phyloP scores from a whole-genome alignment of 2,329 filamentous ascomycete species.

The Fusarium clavum region DNA sequence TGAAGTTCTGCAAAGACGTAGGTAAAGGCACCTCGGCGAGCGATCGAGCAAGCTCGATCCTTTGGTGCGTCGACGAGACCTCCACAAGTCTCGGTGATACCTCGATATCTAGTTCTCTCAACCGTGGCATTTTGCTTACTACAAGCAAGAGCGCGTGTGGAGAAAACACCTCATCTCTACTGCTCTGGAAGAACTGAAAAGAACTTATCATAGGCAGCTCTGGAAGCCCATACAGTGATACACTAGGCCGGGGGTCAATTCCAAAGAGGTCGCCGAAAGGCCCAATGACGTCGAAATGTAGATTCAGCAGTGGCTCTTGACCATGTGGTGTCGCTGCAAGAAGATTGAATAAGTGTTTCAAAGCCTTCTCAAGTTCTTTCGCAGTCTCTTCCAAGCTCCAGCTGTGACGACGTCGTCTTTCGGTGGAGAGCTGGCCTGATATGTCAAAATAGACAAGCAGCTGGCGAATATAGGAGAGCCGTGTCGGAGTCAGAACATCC shows the following conservation, averaged over 20 bases:
- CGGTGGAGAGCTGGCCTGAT: rapidly evolving
- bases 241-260: no score
- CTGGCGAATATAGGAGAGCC: conserved; percentile 10
- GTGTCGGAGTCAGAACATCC: not conserved
- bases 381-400: not conserved
- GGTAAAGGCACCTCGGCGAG: not conserved
- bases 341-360: not conserved
- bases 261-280: rapidly evolving
- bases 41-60: not conserved
- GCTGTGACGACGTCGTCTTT: rapidly evolving
- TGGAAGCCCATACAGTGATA: not conserved
- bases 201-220: conserved; percentile 8
- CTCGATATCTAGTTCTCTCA: not conserved
- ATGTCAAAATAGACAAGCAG: rapidly evolving
- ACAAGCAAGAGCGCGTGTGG: conserved; percentile 3
- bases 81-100: no score
- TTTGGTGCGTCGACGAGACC: not conserved
- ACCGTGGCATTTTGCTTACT: conserved; percentile 4
- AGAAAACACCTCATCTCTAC: not conserved
- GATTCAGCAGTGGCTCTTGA: not conserved
- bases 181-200: rapidly evolving
- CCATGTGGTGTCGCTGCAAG: not conserved
- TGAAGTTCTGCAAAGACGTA: not conserved
- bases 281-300: not conserved
- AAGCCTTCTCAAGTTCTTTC: not conserved